Percentiles rank a stretch among this genome's conserved stretches.
These are phyloP conservation scores for Atkinsonella hypoxylon DNA, from an alignment of 2,329 filamentous ascomycete genomes.

Conservation along the genomic window DNA sequence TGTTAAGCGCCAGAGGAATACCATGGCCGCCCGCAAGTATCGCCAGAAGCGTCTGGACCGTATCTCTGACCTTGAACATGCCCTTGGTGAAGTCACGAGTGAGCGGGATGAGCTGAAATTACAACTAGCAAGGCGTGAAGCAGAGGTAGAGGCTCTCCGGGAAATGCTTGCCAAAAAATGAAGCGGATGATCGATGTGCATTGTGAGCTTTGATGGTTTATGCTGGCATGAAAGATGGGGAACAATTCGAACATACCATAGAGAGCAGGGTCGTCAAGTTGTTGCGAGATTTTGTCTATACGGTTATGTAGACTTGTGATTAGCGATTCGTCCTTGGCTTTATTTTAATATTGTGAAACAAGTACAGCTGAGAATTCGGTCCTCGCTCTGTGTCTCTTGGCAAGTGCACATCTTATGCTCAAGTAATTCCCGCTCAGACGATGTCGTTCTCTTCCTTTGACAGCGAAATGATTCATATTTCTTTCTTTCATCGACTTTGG, in stretches of 20 bases:
- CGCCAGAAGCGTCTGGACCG: slow-evolving; percentile 59
- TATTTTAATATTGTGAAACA: too few relatives aligned
- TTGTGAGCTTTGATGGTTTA: neutral
- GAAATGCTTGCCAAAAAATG: slow-evolving; percentile 30
- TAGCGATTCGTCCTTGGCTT: neutral
- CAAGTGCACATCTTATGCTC: too few relatives aligned
- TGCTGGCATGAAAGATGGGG: neutral
- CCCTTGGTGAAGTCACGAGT: slow-evolving; percentile 43
- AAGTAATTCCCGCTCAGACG: slow-evolving; percentile 13
- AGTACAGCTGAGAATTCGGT: too few relatives aligned
- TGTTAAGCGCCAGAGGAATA: slow-evolving; percentile 55
- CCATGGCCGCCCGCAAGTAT: slow-evolving; percentile 58
- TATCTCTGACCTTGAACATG: slow-evolving; percentile 47
- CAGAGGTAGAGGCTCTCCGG: slow-evolving; percentile 49
- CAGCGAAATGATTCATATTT: slow-evolving; percentile 9
- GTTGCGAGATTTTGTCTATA: neutral
- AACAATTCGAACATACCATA: neutral
- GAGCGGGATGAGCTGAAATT: slow-evolving; percentile 54
- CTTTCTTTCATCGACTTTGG: slow-evolving; percentile 14
- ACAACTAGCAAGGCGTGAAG: slow-evolving; percentile 51
- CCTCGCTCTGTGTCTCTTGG: too few relatives aligned
- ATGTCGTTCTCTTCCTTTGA: slow-evolving; percentile 16
- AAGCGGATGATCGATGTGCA: neutral
- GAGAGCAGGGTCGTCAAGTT: neutral
- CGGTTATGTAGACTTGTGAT: neutral